Conservation (phyloP, 164 flowering plant species). For the Akebia trifoliata region DNA sequence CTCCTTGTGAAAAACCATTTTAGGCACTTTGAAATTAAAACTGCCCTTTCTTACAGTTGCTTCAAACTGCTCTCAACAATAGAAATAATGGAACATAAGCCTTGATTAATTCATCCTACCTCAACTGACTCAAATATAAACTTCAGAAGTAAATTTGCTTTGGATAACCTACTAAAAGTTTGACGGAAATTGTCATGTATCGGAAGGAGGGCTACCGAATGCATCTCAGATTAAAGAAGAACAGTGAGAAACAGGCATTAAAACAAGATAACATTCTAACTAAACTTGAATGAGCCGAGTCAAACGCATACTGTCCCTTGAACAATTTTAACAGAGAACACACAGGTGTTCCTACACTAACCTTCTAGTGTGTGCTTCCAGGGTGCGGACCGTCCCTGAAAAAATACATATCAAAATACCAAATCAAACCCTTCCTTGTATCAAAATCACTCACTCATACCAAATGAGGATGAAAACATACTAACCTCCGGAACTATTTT, state of each 20-base stretch:
- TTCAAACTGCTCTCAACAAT: constrained; percentile 3
- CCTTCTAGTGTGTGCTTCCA: constrained; percentile 99
- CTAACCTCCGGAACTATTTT: constrained; percentile 85
- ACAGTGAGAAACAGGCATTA: no score
- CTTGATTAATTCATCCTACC: background rate
- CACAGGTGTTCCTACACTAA: constrained; percentile 15
- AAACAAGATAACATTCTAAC: background rate
- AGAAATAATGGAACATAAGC: background rate
- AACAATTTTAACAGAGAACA: background rate
- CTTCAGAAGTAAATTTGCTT: background rate
- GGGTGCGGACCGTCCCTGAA: constrained; percentile 87
- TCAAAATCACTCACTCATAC: background rate
- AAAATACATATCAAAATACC: constrained; percentile 4
- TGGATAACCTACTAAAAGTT: background rate
- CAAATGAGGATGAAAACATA: constrained; percentile 1
- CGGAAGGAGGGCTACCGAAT: background rate
- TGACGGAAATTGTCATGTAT: background rate
- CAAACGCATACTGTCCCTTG: background rate
- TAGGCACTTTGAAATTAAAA: background rate
- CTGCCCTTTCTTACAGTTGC: background rate
- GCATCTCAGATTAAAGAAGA: background rate
- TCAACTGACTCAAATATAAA: background rate
- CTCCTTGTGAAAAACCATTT: no score
- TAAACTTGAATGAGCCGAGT: background rate
- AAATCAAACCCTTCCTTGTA: constrained; percentile 5